Conservation (phyloP, 2,329 filamentous ascomycete species). For the Dryadomyces sulphureus region DNA sequence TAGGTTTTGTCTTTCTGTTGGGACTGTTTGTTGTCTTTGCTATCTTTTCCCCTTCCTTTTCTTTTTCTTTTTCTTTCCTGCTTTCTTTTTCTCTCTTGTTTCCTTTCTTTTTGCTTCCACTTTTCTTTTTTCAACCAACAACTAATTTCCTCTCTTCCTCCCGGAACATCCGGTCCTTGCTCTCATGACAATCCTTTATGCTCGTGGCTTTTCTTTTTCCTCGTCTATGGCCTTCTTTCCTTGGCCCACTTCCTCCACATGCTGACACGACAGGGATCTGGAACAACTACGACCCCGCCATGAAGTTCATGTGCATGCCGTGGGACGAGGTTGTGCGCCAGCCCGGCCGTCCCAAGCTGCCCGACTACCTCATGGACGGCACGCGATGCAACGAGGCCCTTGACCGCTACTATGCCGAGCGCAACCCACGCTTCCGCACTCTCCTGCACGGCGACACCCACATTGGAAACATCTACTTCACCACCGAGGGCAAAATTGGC, state of each 20-base stretch:
- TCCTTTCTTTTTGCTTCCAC: not conserved
- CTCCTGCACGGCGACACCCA: constrained; percentile 20
- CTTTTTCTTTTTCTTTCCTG: not conserved
- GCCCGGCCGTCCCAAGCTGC: not conserved
- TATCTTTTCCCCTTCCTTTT: too few species aligned
- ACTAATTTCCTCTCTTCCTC: not conserved
- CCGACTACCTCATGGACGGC: constrained; percentile 1
- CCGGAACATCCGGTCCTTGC: not conserved
- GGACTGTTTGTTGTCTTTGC: not conserved
- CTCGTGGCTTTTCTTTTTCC: not conserved
- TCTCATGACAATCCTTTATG: not conserved
- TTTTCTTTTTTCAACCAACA: not conserved
- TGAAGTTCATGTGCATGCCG: constrained; percentile 1
- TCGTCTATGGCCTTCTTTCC: not conserved
- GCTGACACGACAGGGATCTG: constrained; percentile 1
- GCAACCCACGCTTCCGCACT: constrained; percentile 1
- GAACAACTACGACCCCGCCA: constrained; percentile 3
- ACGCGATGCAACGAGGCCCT: constrained; percentile 15
- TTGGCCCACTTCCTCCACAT: not conserved
- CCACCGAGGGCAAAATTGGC: constrained; percentile 13
- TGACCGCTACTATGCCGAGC: not conserved
- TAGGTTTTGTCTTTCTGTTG: not conserved
- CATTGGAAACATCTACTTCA: constrained; percentile 19
- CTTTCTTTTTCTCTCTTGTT: not conserved
- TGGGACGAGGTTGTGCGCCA: not conserved